phyloP scores from a whole-genome alignment of 148 eudicot genomes.

The Spergularia bocconei region DNA sequence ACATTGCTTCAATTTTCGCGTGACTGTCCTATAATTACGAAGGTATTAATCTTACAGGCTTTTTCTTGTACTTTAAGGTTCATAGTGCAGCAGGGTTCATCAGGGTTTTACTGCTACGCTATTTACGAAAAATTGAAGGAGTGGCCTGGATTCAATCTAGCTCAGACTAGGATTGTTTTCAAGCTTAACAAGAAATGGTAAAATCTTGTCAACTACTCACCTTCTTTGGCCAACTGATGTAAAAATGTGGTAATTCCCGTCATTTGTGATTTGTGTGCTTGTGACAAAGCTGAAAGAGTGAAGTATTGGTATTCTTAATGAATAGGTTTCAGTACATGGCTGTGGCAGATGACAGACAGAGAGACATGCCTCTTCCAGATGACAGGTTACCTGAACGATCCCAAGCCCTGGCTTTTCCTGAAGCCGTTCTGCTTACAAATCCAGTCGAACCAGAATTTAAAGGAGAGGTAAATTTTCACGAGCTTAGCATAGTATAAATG shows the following conservation, averaged over 20 bases:
- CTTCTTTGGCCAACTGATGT: neutral
- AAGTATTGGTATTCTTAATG: neutral
- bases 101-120: conserved; percentile 42
- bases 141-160: conserved; percentile 80
- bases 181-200: conserved; percentile 81
- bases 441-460: conserved; percentile 33
- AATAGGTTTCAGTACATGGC: conserved; percentile 81
- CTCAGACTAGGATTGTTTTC: conserved; percentile 77
- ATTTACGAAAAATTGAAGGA: conserved; percentile 46
- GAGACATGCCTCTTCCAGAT: conserved; percentile 81
- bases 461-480: conserved; percentile 35
- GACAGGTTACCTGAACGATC: conserved; percentile 61
- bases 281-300: neutral
- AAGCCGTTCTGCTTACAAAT: conserved; percentile 71
- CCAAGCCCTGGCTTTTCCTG: conserved; percentile 60
- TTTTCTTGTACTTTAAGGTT: conserved; percentile 23
- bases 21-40: neutral
- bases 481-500: neutral
- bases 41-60: neutral
- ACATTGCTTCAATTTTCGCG: neutral
- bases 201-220: neutral
- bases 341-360: conserved; percentile 60
- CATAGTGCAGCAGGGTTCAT: conserved; percentile 39
- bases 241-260: neutral
- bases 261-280: neutral